Evolutionary conservation across 1,284 basidiomycete species (phyloP).

Genomic region (Fistulinella staudtii): DNA sequence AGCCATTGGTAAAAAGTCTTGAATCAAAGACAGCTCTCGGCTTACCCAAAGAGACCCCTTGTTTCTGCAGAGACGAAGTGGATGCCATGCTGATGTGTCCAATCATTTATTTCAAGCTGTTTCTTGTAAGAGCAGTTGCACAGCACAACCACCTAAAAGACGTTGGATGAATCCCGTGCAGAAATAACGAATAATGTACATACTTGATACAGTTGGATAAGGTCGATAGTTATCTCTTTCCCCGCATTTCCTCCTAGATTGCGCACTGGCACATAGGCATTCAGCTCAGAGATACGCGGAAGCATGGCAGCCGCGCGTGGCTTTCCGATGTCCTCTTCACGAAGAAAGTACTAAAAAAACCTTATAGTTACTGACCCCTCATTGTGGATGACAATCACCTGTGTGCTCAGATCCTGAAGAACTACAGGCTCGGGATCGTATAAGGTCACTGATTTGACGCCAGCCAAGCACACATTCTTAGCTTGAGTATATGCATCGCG

Average conservation of each 20-base stretch:
- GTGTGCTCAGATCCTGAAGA: slow-evolving; percentile 88
- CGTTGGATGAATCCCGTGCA: not conserved
- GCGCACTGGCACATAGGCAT: slow-evolving; percentile 93
- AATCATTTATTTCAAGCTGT: slow-evolving; percentile 94
- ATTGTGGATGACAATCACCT: slow-evolving; percentile 48
- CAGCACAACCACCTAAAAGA: slow-evolving; percentile 81
- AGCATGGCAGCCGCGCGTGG: slow-evolving; percentile 84
- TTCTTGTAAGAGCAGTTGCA: slow-evolving; percentile 76
- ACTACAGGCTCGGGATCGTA: slow-evolving; percentile 90
- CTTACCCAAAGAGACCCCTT: slow-evolving; percentile 91
- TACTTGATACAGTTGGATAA: slow-evolving; percentile 87
- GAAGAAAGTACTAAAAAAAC: slow-evolving; percentile 82
- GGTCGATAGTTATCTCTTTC: slow-evolving; percentile 72
- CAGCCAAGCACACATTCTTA: slow-evolving; percentile 94
- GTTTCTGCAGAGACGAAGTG: slow-evolving; percentile 93
- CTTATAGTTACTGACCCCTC: slow-evolving; percentile 2
- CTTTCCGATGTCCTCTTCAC: slow-evolving; percentile 84
- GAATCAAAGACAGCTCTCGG: slow-evolving; percentile 1
- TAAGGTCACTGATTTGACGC: slow-evolving; percentile 96
- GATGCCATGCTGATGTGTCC: slow-evolving; percentile 85
- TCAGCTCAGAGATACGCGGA: slow-evolving; percentile 91
- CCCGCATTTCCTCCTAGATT: slow-evolving; percentile 68
- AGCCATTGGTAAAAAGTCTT: slow-evolving; percentile 17
- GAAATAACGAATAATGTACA: slow-evolving; percentile 17
- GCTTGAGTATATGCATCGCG: slow-evolving; percentile 47